Percentiles rank a stretch among this genome's conserved stretches.
These are phyloP conservation scores for Botrytis hyacinthi DNA, from an alignment of 2,329 filamentous ascomycete genomes.

Conservation along the genomic window DNA sequence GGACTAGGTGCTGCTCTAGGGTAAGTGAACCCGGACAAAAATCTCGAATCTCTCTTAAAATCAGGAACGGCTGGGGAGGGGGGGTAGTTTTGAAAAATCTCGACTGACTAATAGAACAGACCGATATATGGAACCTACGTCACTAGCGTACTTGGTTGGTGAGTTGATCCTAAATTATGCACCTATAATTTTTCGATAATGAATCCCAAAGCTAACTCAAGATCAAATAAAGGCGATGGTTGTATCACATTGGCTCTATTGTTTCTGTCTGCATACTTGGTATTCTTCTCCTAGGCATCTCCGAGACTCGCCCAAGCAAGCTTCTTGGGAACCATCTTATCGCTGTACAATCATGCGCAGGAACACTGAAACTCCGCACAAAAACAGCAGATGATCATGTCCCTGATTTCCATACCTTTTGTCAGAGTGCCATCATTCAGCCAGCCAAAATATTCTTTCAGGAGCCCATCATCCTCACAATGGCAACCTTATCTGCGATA, in stretches of 20 bases:
- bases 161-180: conserved; percentile 9
- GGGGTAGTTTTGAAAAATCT: neutral
- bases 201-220: neutral
- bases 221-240: conserved; percentile 42
- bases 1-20: conserved; percentile 43
- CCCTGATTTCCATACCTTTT: conserved; percentile 41
- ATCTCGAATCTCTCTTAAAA: neutral
- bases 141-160: conserved; percentile 42
- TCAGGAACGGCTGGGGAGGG: neutral
- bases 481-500: conserved; percentile 45
- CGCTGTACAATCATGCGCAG: conserved; percentile 26
- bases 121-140: conserved; percentile 47
- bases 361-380: conserved; percentile 34
- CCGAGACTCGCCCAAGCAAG: conserved; percentile 47
- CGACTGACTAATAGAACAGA: conserved; percentile 34
- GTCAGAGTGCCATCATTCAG: conserved; percentile 42
- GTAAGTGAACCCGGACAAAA: neutral
- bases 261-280: conserved; percentile 41
- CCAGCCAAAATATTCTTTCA: conserved; percentile 45
- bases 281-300: conserved; percentile 41
- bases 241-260: conserved; percentile 44
- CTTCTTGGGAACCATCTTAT: conserved; percentile 42
- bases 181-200: neutral
- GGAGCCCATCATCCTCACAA: conserved; percentile 47
- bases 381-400: conserved; percentile 42